Percentiles rank a stretch among this genome's conserved stretches.
phyloP scores from a whole-genome alignment of 352 stramenopile species.

The Globisporangium spiculum region DNA sequence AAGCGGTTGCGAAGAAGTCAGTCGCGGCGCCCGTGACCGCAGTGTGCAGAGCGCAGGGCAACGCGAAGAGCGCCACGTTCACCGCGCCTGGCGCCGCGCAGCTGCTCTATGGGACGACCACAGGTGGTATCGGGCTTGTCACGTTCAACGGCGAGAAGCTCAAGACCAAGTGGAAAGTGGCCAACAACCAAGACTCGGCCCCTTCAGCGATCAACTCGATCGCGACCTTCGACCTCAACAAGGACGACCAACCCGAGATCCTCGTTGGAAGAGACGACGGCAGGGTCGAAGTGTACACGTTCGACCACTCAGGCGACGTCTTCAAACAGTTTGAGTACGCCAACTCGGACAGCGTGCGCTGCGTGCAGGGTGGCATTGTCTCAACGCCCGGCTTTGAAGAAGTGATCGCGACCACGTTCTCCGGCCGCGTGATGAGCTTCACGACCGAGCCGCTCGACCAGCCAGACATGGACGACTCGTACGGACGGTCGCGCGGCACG shows the following conservation, averaged over 20 bases:
- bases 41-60: slow-evolving; percentile 34
- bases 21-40: slow-evolving; percentile 49
- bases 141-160: slow-evolving; percentile 74
- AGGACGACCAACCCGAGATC: slow-evolving; percentile 72
- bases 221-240: slow-evolving; percentile 74
- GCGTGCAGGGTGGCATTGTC: slow-evolving; percentile 66
- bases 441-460: slow-evolving; percentile 82
- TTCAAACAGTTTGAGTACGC: slow-evolving; percentile 66
- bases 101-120: slow-evolving; percentile 69
- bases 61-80: slow-evolving; percentile 14
- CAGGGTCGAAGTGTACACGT: slow-evolving; percentile 71
- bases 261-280: slow-evolving; percentile 80
- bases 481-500: slow-evolving; percentile 69
- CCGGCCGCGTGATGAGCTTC: slow-evolving; percentile 75
- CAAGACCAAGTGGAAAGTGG: slow-evolving; percentile 70
- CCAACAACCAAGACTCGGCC: slow-evolving; percentile 22
- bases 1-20: slow-evolving; percentile 61
- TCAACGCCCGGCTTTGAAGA: slow-evolving; percentile 74
- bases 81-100: slow-evolving; percentile 25
- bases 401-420: slow-evolving; percentile 76
- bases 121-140: slow-evolving; percentile 53
- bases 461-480: slow-evolving; percentile 66
- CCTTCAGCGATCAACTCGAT: slow-evolving; percentile 74
- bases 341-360: slow-evolving; percentile 73
- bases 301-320: slow-evolving; percentile 46